Base-by-base conservation (phyloP, 306 rosid species). In the Acacia melanoxylon region DNA sequence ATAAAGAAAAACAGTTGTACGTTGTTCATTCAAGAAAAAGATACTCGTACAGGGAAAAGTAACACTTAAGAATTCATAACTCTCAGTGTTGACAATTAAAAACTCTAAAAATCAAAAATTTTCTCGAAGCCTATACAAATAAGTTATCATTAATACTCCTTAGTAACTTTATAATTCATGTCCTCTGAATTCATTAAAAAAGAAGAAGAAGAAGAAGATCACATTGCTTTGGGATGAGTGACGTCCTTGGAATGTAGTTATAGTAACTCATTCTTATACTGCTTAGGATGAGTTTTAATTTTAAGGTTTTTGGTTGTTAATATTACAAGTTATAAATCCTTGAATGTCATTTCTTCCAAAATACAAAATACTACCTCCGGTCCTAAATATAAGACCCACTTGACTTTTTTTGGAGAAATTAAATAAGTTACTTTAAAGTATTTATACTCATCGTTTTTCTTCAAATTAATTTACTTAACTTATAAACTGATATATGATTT, bases 1-100 rank as follows among this genome's bases (percentile, higher is more conserved):
- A 51, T 48, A 16, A 37, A 75, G 81, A 80, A 80, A 80, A 35
- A 74, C 82, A 88, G 81, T 58, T 58, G 65, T 8, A 9, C 25
- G 0, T 7, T n/a, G 31, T n/a, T 58, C 22, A 58, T 58, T 58
- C 1, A 22, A 58, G 29, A 22, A 20, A 22, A 52, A 52, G 48
- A 49, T 49, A 11, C 27, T 7, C 6, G 2, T 22, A 58, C 31
- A 22, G 24, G 16, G 17, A 24, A 58, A 58, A 58, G 11, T 24
- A 16, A 61, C 67, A 24, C 67, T 61, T 11, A 0, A 12, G 3
- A 61, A 61, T 61, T 61, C 67, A 25, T 25, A 25, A 59, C 33
- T 22, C 10, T 1, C 16, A 24, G 4, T 3, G 14, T 59, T 59
- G 33, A 61, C 8, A 61, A 22, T n/a, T 58, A 58, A 25, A 0